A percentile compares a stretch with the other conserved stretches of the same genome.
Conservation (phyloP, 176 grass and related monocot species). For the Urochloa ruziziensis region DNA sequence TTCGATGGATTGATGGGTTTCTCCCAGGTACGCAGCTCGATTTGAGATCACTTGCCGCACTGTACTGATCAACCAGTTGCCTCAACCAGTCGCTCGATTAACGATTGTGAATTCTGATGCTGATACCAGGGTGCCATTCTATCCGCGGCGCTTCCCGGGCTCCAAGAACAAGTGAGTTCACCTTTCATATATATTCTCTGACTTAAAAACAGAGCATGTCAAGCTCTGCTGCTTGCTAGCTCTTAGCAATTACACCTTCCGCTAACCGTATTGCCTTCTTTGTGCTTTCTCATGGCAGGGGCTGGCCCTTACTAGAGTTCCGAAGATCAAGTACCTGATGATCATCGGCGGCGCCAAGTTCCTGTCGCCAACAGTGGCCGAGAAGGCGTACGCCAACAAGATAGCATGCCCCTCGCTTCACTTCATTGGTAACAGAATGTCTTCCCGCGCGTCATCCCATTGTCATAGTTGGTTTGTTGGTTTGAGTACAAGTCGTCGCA, state of each 20-base stretch:
- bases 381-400: conserved; percentile 65
- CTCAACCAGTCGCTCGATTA: neutral
- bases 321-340: conserved; percentile 70
- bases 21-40: conserved; percentile 9
- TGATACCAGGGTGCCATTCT: conserved; percentile 68
- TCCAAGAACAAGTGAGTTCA: conserved; percentile 63
- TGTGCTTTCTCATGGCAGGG: conserved; percentile 47
- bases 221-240: neutral
- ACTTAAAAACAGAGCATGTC: neutral
- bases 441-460: neutral
- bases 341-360: conserved; percentile 82
- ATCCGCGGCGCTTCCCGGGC: conserved; percentile 58
- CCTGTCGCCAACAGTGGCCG: conserved; percentile 31
- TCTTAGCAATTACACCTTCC: neutral
- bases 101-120: neutral
- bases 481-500: neutral
- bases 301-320: conserved; percentile 70
- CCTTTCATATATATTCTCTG: neutral
- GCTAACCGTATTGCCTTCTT: neutral
- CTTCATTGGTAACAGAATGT: conserved; percentile 57
- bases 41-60: neutral
- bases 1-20: conserved; percentile 95
- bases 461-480: neutral
- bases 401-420: conserved; percentile 73
- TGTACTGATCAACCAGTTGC: neutral